Conservation (phyloP, 176 grass and related monocot genomes). For the Aechmea fasciata region DNA sequence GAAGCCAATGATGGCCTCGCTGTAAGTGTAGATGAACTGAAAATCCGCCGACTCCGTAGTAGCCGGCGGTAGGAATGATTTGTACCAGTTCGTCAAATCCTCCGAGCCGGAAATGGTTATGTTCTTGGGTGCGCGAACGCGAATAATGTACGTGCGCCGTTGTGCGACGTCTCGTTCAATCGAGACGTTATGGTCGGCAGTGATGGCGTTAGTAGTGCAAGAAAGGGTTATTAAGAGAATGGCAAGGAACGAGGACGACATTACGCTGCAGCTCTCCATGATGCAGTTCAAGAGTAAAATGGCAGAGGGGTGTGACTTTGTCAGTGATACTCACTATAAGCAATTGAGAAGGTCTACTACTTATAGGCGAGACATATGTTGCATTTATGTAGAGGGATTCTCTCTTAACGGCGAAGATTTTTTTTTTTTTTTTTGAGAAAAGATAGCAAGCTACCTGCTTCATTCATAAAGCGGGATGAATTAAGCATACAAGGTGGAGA, state of each 20-base stretch:
- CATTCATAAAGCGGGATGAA: no score
- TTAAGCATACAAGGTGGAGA: no score
- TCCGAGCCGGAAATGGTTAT: neutral
- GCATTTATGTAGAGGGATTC: no score
- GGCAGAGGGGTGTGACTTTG: no score
- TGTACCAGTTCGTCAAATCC: slow-evolving; percentile 35
- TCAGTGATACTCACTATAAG: no score
- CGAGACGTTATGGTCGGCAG: no score
- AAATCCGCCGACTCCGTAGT: neutral
- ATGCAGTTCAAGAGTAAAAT: neutral
- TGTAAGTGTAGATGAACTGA: slow-evolving; percentile 40
- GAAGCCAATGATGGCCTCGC: slow-evolving; percentile 30
- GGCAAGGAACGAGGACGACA: neutral
- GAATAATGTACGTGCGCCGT: slow-evolving; percentile 26
- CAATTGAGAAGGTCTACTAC: no score
- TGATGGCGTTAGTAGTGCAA: neutral
- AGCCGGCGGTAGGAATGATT: slow-evolving; percentile 35
- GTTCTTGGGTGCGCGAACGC: slow-evolving; percentile 18
- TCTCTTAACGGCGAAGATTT: no score
- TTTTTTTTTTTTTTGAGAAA: no score
- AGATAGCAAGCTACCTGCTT: no score
- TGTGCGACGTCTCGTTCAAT: neutral
- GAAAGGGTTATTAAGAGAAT: neutral
- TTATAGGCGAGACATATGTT: no score
- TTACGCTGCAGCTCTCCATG: neutral